A percentile compares a stretch with the other conserved stretches of the same genome.
Evolutionary conservation across 139 green algal genomes (phyloP).

Genomic region (Chlorella sp.): DNA sequence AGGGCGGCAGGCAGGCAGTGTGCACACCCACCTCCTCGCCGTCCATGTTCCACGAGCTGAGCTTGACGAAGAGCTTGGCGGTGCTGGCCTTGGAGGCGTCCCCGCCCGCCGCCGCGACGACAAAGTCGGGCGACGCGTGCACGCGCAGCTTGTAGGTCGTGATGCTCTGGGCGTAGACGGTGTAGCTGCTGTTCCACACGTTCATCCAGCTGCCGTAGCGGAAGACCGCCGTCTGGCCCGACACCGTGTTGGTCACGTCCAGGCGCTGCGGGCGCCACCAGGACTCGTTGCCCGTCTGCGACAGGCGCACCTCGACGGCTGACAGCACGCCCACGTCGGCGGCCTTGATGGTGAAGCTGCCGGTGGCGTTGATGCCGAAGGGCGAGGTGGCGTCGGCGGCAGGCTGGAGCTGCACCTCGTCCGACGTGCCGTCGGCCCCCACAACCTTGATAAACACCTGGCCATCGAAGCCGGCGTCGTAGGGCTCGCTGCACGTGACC

Average conservation of each 20-base stretch:
- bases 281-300: background rate
- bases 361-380: background rate
- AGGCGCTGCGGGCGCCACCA: background rate
- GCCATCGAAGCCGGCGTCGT: conserved; percentile 9
- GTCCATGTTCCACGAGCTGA: background rate
- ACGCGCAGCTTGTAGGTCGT: background rate
- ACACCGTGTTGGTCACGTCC: background rate
- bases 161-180: conserved; percentile 2
- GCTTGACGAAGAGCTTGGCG: background rate
- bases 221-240: background rate
- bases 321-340: background rate
- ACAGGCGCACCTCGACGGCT: background rate
- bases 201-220: conserved; percentile 6
- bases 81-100: background rate
- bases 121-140: conserved; percentile 1
- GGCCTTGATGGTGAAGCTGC: background rate
- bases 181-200: background rate
- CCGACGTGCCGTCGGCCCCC: background rate
- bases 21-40: background rate
- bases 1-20: too few relatives aligned
- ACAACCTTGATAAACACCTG: background rate
- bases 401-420: background rate
- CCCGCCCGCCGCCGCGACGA: background rate
- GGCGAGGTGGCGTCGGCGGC: background rate
- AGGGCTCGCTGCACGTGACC: background rate